Evolutionary conservation across 2,329 filamentous ascomycete genomes (phyloP).

Genomic region (Fusarium chlamydosporum): DNA sequence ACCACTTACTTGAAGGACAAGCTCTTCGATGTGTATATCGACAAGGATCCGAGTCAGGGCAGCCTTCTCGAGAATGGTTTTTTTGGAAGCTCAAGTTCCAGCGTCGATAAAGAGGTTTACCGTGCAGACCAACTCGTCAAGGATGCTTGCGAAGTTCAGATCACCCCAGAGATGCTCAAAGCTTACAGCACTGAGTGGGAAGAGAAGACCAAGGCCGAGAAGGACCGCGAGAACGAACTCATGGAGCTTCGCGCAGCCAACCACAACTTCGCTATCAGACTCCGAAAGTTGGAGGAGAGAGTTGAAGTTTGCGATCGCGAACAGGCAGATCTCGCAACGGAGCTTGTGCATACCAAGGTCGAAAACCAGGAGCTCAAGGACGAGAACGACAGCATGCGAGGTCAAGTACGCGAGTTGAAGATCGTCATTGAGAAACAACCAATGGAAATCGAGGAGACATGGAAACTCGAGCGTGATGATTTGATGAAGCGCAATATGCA

Average conservation of each 20-base stretch:
- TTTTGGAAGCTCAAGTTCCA: slow-evolving; percentile 92
- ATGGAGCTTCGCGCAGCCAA: slow-evolving; percentile 79
- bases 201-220: slow-evolving; percentile 86
- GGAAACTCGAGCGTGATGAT: slow-evolving; percentile 88
- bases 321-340: slow-evolving; percentile 90
- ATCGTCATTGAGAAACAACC: slow-evolving; percentile 91
- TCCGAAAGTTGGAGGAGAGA: slow-evolving; percentile 89
- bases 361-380: slow-evolving; percentile 92
- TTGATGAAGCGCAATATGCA: slow-evolving; percentile 94
- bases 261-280: slow-evolving; percentile 75
- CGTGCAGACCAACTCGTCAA: slow-evolving; percentile 92
- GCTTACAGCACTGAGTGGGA: slow-evolving; percentile 91
- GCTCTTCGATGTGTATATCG: slow-evolving; percentile 96
- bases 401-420: slow-evolving; percentile 87
- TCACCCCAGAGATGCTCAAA: slow-evolving; percentile 86
- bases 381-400: slow-evolving; percentile 87
- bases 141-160: slow-evolving; percentile 89
- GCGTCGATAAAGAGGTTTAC: slow-evolving; percentile 94
- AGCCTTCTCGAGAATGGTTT: slow-evolving; percentile 97
- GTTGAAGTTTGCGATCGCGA: slow-evolving; percentile 91
- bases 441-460: slow-evolving; percentile 83
- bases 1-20: slow-evolving; percentile 94
- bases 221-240: slow-evolving; percentile 85
- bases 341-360: slow-evolving; percentile 92
- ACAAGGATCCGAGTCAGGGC: slow-evolving; percentile 90